These are phyloP conservation scores for Fraxinus anomala DNA, from an alignment of 257 asterid species.

Conservation along the genomic window DNA sequence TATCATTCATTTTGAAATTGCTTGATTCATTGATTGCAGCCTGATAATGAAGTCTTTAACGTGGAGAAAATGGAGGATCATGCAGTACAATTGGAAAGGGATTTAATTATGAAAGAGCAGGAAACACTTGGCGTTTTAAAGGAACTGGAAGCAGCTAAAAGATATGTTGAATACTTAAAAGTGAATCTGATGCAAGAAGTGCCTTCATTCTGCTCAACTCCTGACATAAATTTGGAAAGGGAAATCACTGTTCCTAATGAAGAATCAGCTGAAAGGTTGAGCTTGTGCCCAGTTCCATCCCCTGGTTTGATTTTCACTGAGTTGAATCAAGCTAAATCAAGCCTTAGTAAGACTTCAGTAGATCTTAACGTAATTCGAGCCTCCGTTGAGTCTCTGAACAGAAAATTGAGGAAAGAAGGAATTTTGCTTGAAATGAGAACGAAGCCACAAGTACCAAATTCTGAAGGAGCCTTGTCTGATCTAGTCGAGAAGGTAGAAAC, in stretches of 20 bases:
- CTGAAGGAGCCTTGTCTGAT: conserved; percentile 16
- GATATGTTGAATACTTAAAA: conserved; percentile 60
- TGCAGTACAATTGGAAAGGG: conserved; percentile 60
- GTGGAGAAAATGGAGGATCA: conserved; percentile 60
- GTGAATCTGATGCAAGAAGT: conserved; percentile 52
- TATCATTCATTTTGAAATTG: not conserved
- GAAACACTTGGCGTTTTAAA: conserved; percentile 63
- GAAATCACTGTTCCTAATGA: not conserved
- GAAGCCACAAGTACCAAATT: conserved; percentile 25
- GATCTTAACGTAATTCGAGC: conserved; percentile 79
- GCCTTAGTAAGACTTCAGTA: conserved; percentile 62
- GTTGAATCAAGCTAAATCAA: conserved; percentile 63
- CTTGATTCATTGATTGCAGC: conserved; percentile 31
- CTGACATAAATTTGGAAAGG: conserved; percentile 32
- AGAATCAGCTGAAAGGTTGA: conserved; percentile 29
- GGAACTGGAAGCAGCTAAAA: conserved; percentile 69
- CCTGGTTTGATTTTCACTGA: conserved; percentile 66
- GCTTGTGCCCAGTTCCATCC: conserved; percentile 38
- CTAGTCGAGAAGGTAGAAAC: conserved; percentile 12
- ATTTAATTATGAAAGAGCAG: conserved; percentile 57
- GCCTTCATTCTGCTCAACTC: conserved; percentile 41
- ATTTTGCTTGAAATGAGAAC: conserved; percentile 32
- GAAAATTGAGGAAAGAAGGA: conserved; percentile 54
- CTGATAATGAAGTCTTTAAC: conserved; percentile 35
- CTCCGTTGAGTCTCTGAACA: conserved; percentile 76